Percentiles rank a stretch among this genome's conserved stretches.
Conservation (phyloP, 768 basidiomycete species). For the Albatrellus ellisii region DNA sequence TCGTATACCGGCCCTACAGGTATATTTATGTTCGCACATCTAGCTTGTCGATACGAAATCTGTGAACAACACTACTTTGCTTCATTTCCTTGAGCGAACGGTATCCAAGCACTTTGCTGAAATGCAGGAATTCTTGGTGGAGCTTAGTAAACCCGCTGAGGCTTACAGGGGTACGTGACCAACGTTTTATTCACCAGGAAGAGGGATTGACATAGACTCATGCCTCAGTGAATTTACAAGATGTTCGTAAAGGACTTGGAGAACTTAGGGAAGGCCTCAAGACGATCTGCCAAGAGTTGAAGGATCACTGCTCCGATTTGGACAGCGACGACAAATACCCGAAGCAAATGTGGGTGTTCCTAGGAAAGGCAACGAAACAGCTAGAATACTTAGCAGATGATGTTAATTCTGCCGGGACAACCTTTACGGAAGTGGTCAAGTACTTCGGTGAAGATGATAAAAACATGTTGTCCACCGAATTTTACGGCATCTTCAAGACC, state of each 20-base stretch:
- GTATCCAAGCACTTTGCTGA: slow-evolving; percentile 78
- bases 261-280: slow-evolving; percentile 71
- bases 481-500: slow-evolving; percentile 95
- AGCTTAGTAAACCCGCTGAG: slow-evolving; percentile 80
- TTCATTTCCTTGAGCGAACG: slow-evolving; percentile 89
- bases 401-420: slow-evolving; percentile 73
- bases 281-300: slow-evolving; percentile 66
- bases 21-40: slow-evolving; percentile 1
- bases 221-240: slow-evolving; percentile 65
- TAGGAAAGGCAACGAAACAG: slow-evolving; percentile 59
- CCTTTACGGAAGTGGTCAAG: slow-evolving; percentile 72
- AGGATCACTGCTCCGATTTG: slow-evolving; percentile 65
- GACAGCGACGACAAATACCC: slow-evolving; percentile 68
- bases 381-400: slow-evolving; percentile 80
- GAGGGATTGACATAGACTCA: slow-evolving; percentile 6
- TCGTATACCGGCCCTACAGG: not conserved
- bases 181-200: not conserved
- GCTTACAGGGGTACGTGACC: slow-evolving; percentile 68
- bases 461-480: slow-evolving; percentile 76
- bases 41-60: slow-evolving; percentile 99
- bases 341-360: slow-evolving; percentile 86
- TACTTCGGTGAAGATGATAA: slow-evolving; percentile 94
- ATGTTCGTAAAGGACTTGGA: slow-evolving; percentile 62
- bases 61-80: slow-evolving; percentile 81
- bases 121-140: slow-evolving; percentile 81